Evolutionary conservation across 116 monocot species (phyloP), one percentile per base, ranked within the genome.

Genomic region (Cymodocea nodosa): DNA sequence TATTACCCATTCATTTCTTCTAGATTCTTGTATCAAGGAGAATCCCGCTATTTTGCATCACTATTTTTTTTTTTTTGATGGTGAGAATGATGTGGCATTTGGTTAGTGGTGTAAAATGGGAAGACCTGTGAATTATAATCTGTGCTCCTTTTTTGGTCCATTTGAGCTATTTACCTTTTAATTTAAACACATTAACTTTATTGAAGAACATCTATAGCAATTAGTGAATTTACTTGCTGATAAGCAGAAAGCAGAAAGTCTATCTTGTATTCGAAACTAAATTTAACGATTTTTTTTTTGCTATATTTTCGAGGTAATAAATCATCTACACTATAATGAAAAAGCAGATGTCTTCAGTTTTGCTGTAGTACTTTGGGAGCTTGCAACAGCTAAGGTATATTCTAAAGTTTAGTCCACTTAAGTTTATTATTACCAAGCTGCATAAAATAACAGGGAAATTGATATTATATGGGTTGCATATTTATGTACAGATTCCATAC

Each of bases 331-430:
- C 6, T 94, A 94, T 35, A 86, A 94, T 78, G 80, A 86, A 50
- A 94, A 86, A 78, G 89, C 86, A 22, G 94, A 94, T 86, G 74
- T 94, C 49, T 94, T 86, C 73, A 94, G 94, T 73, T 94, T 94
- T 73, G 86, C 84, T 10, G 80, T 94, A 74, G 89, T 94, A 23
- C 82, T 94, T 30, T 94, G 94, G 94, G 94, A 94, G 77, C 75
- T 94, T 40, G 74, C 77, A 60, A 94, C 94, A 68, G 84, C 86
- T 1, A 89, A 89, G 80, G 94, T 94, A 35, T 51, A 61, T 61
- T 61, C 35, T 61, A 14, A 16, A 6, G 35, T 30, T 30, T 1
- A 30, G 30, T 30, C 30, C 30, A 30, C 5, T 3, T 44, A 4
- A 0, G 44, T 44, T 44, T 44, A 8, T 44, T 11, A 3, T 44